Evolutionary conservation across 371 early-diverging fungal species (phyloP).

Genomic region (Apophysomyces trapeziformis): DNA sequence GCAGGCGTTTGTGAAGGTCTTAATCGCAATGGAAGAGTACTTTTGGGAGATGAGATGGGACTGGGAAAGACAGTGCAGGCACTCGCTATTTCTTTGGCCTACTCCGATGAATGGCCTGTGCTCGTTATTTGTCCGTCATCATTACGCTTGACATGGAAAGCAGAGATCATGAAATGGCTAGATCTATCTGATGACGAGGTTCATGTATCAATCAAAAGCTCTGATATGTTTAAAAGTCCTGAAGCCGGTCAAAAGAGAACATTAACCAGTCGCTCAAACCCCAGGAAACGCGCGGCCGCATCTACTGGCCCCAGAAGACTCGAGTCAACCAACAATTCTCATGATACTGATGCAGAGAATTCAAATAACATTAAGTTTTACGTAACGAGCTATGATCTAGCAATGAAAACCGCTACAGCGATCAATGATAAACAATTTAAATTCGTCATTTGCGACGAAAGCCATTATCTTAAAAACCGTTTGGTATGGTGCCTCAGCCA

Average conservation of each 20-base stretch:
- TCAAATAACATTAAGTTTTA: constrained; percentile 30
- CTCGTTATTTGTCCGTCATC: constrained; percentile 67
- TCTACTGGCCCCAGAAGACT: background rate
- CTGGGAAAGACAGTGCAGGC: constrained; percentile 96
- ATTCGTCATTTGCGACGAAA: constrained; percentile 42
- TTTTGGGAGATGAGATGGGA: constrained; percentile 98
- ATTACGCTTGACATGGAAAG: constrained; percentile 58
- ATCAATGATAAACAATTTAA: constrained; percentile 32
- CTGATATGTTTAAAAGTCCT: background rate
- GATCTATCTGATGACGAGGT: constrained; percentile 34
- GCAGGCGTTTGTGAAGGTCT: constrained; percentile 57
- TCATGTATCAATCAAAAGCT: constrained; percentile 33
- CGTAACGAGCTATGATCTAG: constrained; percentile 49
- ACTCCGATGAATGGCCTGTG: constrained; percentile 59
- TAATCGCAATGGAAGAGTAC: constrained; percentile 49
- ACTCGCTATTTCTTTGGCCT: constrained; percentile 59
- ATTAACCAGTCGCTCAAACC: background rate
- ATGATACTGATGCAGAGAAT: background rate
- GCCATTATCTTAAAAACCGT: constrained; percentile 62
- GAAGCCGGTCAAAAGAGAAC: background rate
- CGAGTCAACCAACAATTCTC: background rate
- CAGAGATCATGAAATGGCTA: constrained; percentile 55
- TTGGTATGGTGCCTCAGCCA: constrained; percentile 20
- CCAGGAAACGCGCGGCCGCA: background rate
- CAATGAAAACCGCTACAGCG: constrained; percentile 35